Conservation (phyloP, 495 filamentous ascomycete species). For the Trichoderma gamsii region DNA sequence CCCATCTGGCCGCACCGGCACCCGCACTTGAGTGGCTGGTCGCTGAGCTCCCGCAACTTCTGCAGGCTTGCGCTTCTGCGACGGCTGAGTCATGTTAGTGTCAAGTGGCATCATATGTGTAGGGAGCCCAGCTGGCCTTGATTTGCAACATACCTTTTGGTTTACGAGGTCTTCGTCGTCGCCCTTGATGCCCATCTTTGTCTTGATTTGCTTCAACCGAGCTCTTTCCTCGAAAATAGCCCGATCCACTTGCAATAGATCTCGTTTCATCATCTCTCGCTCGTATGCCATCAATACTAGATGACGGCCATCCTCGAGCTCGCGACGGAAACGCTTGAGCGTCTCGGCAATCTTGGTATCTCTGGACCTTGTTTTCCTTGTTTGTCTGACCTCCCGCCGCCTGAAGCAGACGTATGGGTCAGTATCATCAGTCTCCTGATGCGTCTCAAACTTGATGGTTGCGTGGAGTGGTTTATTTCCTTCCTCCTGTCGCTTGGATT, state of each 20-base stretch:
- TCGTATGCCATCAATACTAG: slow-evolving; percentile 68
- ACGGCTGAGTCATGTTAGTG: slow-evolving; percentile 25
- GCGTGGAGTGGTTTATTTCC: slow-evolving; percentile 66
- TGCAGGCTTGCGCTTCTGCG: slow-evolving; percentile 64
- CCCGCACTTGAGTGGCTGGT: slow-evolving; percentile 50
- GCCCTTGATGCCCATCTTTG: slow-evolving; percentile 79
- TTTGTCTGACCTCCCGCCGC: slow-evolving; percentile 87
- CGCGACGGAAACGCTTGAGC: slow-evolving; percentile 81
- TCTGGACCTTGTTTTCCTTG: slow-evolving; percentile 86
- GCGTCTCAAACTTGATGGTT: slow-evolving; percentile 84
- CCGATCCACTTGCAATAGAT: slow-evolving; percentile 66
- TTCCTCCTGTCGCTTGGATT: slow-evolving; percentile 54
- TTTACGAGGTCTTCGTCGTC: slow-evolving; percentile 94
- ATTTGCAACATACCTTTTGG: slow-evolving; percentile 63
- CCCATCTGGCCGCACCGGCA: slow-evolving; percentile 65
- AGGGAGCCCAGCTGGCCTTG: slow-evolving; percentile 13
- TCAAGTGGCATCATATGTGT: slow-evolving; percentile 24
- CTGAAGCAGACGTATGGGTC: slow-evolving; percentile 99
- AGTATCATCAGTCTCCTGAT: slow-evolving; percentile 86
- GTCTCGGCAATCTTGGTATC: slow-evolving; percentile 94
- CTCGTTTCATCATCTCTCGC: slow-evolving; percentile 70
- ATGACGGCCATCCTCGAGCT: slow-evolving; percentile 82
- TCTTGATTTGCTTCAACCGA: slow-evolving; percentile 77
- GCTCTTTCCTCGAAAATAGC: slow-evolving; percentile 73
- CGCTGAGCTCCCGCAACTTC: slow-evolving; percentile 52